Conservation (phyloP, 805 yeast genomes). For the Saccharomycopsis vini region DNA sequence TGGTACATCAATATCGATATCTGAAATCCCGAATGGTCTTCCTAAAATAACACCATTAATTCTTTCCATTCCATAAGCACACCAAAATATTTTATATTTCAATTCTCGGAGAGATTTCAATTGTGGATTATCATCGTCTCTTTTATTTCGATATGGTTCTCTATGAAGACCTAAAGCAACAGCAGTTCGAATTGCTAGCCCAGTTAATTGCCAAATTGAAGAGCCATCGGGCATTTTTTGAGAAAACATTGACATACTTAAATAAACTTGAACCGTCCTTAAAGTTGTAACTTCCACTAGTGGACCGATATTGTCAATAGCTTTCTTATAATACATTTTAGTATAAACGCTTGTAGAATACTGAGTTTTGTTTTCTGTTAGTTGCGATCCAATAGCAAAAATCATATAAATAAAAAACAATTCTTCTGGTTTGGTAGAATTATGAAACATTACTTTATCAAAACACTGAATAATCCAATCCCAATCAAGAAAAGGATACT, state of each 20-base stretch:
- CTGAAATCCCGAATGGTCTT: constrained; percentile 31
- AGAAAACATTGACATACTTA: constrained; percentile 26
- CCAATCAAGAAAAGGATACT: constrained; percentile 31
- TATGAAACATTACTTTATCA: constrained; percentile 20
- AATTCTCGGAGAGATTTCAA: constrained; percentile 15
- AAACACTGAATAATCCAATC: constrained; percentile 20
- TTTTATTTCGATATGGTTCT: constrained; percentile 21
- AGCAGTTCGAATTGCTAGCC: constrained; percentile 27
- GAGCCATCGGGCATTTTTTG: constrained; percentile 30
- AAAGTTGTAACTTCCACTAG: constrained; percentile 23
- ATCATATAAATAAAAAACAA: constrained; percentile 28
- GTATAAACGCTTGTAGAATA: constrained; percentile 18
- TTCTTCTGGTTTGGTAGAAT: constrained; percentile 18
- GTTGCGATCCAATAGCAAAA: constrained; percentile 27
- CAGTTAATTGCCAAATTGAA: constrained; percentile 28
- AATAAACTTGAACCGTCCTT: constrained; percentile 28
- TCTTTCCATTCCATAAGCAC: constrained; percentile 30
- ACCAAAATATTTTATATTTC: constrained; percentile 26
- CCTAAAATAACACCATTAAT: constrained; percentile 29
- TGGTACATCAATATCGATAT: constrained; percentile 28
- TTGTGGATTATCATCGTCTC: constrained; percentile 10
- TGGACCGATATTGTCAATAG: constrained; percentile 23
- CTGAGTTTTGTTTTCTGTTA: constrained; percentile 12
- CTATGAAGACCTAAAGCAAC: constrained; percentile 28
- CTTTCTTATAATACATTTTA: constrained; percentile 25